Base-by-base conservation (phyloP, 176 grass and related monocot species). In the Tillandsia fasciculata region DNA sequence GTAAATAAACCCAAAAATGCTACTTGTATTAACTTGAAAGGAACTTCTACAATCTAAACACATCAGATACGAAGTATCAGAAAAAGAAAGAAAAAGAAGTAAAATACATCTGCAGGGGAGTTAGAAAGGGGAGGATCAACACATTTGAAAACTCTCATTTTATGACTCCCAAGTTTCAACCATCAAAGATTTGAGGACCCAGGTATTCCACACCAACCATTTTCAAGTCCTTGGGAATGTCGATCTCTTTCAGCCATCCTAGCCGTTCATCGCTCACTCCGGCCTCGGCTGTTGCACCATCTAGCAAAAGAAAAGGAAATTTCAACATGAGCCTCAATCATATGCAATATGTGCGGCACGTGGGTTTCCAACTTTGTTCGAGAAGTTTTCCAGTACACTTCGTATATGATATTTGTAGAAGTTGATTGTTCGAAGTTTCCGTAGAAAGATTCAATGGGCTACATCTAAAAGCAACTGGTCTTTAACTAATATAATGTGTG, bases 181-280 rank as follows among this genome's bases (percentile, higher is more conserved):
- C 51, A 63, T 81, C 84, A 8, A 88, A 84, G 49, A 97, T 78
- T 26, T 71, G 86, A 3, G 93, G 89, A 51, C 84, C 93, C 0
- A 87, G 71, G 2, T 97, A 97, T 9, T 53, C 84, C 26, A 77
- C 76, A 11, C 48, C 48, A 58, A 78, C 48, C 79, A 97, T 97
- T 82, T 85, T 90, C 71, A 90, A 59, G 52, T 87, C 71, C 18
- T 53, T 42, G 0, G 89, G 86, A 64, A 87, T 64, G 26, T 72
- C 73, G 50, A 85, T 75, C 85, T 90, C 86, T 67, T 83, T 72
- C 24, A 97, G 69, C 93, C 93, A 97, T n/a, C 89, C 71, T 1
- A 92, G 65, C n/a, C 51, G 29, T 12, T 71, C 74, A 70, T 67
- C 49, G 48, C 72, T 22, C n/a, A 49, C 67, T 2, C 22, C 13